Conservation (phyloP, 768 basidiomycete genomes). For the Pleurotus ostreatus region DNA sequence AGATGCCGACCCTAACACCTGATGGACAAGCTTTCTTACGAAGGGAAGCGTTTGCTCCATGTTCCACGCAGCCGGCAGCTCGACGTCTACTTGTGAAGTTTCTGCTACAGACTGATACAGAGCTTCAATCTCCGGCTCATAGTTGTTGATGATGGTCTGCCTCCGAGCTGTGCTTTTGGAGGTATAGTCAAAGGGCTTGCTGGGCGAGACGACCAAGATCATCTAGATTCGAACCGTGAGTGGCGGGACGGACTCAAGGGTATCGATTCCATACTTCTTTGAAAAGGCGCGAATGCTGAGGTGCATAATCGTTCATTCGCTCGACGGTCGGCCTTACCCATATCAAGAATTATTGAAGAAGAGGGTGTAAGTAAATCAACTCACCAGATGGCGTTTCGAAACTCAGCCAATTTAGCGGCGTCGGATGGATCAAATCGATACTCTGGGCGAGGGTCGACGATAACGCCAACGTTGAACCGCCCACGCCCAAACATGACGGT, state of each 20-base stretch:
- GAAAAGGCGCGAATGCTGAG: constrained; percentile 37
- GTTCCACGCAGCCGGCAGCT: constrained; percentile 23
- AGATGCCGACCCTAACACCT: constrained; percentile 17
- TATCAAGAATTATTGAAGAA: not conserved
- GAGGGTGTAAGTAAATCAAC: not conserved
- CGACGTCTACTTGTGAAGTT: constrained; percentile 19
- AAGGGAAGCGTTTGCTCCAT: constrained; percentile 20
- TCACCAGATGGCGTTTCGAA: constrained; percentile 20
- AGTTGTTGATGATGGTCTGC: constrained; percentile 28
- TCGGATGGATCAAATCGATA: constrained; percentile 19
- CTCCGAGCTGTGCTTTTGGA: constrained; percentile 30
- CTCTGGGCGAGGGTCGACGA: constrained; percentile 24
- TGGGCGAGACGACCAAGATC: constrained; percentile 28
- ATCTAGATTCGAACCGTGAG: constrained; percentile 21
- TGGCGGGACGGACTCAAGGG: not conserved
- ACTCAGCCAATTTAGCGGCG: constrained; percentile 14
- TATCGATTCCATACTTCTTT: constrained; percentile 26
- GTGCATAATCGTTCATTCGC: constrained; percentile 30
- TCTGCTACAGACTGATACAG: constrained; percentile 28
- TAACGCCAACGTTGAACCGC: constrained; percentile 26
- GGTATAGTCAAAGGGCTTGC: constrained; percentile 34
- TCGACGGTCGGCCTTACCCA: constrained; percentile 29
- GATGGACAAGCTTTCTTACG: constrained; percentile 26
- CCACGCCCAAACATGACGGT: constrained; percentile 34
- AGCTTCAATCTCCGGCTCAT: constrained; percentile 32